Evolutionary conservation across 164 flowering plant genomes (phyloP), one percentile per base, ranked within the genome.

Genomic region (Litsea cubeba): DNA sequence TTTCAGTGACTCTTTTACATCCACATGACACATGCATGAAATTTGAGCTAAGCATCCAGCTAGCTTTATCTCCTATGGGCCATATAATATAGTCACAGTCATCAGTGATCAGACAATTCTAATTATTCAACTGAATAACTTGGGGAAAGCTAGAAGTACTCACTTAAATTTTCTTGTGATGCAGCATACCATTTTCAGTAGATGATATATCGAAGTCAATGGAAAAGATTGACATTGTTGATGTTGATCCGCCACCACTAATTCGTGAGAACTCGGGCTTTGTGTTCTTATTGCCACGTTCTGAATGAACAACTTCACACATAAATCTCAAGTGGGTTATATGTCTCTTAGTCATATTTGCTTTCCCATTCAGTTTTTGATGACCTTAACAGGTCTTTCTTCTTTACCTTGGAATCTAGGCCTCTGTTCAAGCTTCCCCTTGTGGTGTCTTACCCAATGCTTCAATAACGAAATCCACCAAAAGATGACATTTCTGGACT

Each of bases 151-250:
- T 40, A 40, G 46, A 40, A 40, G 40, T 63, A 22, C 30, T 72
- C 35, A 62, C 12, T 17, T 62, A 20, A 14, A 35, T 24, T 25
- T 46, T 64, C 8, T 76, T 3, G 22, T 76, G 14, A 15, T 83
- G 88, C 97, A 95, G 99, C 88, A 93, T 95, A 79, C 99, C 98
- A 3, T 95, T 95, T 77, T 91, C 96, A 25, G 97, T 91, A 25
- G 98, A 93, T 83, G 99, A 95, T 76, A 77, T 95, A 72, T 93
- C 99, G 32, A 95, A 95, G 87, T 93, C 99, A 24, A 91, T 90
- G 92, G 93, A 90, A 74, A 90, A 88, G 81, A 87, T 95, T 50
- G 93, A 88, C 80, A 87, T 93, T 30, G 72, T 89, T 0, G 98
- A 95, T 76, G 79, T 93, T 6, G 98, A 93, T 65, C 97, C 96